Evolutionary conservation across 495 filamentous ascomycete genomes (phyloP).

Genomic region (Tuber indicum): DNA sequence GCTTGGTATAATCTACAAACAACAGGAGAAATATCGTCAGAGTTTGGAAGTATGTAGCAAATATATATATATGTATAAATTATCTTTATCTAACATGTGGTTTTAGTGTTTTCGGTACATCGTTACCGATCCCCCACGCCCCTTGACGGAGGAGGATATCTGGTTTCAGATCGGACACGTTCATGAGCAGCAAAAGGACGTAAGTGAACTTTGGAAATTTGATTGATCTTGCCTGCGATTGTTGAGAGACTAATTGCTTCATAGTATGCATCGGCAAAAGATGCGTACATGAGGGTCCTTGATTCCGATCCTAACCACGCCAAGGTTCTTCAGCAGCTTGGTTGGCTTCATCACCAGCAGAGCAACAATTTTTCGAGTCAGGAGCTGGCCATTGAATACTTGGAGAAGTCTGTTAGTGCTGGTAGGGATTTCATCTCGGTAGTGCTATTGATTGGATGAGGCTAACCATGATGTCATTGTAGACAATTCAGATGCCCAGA

Average conservation of each 20-base stretch:
- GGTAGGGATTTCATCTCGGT: conserved; percentile 52
- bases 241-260: conserved; percentile 32
- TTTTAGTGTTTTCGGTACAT: conserved; percentile 95
- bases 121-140: conserved; percentile 82
- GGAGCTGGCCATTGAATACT: conserved; percentile 91
- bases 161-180: conserved; percentile 99
- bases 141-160: conserved; percentile 95
- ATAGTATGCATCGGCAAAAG: conserved; percentile 87
- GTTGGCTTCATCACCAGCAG: conserved; percentile 96
- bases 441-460: conserved; percentile 8
- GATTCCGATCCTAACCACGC: conserved; percentile 94
- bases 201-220: conserved; percentile 48
- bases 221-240: conserved; percentile 29
- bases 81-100: conserved; percentile 37
- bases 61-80: conserved; percentile 3
- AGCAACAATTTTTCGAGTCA: conserved; percentile 82
- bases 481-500: conserved; percentile 94
- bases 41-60: conserved; percentile 70
- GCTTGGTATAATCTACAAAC: conserved; percentile 98
- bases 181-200: conserved; percentile 97
- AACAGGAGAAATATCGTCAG: conserved; percentile 87
- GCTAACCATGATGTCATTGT: conserved; percentile 43
- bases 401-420: conserved; percentile 92
- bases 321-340: conserved; percentile 96
- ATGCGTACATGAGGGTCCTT: conserved; percentile 84